Evolutionary conservation across 2,329 filamentous ascomycete species (phyloP).

Genomic region (Plectosphaerella plurivora): DNA sequence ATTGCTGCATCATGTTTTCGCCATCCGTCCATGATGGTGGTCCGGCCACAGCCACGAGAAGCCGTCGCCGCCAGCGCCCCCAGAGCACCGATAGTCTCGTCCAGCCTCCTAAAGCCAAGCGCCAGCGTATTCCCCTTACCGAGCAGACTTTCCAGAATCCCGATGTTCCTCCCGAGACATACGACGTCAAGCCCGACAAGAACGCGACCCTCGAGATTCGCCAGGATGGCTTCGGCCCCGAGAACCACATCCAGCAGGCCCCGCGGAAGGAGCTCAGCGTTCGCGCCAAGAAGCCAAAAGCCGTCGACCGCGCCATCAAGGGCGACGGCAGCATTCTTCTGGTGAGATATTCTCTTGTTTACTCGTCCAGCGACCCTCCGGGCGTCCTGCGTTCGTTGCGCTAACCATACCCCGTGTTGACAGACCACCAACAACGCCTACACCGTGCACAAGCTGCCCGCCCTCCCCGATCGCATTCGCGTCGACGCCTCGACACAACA

Average conservation of each 20-base stretch:
- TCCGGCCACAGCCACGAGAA: constrained; percentile 52
- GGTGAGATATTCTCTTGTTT: constrained; percentile 37
- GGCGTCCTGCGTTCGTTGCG: not conserved
- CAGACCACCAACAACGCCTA: constrained; percentile 84
- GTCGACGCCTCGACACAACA: constrained; percentile 58
- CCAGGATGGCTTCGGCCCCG: constrained; percentile 41
- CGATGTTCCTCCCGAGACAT: constrained; percentile 46
- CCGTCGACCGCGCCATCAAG: constrained; percentile 59
- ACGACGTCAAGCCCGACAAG: constrained; percentile 52
- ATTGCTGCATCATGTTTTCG: constrained; percentile 51
- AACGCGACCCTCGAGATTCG: constrained; percentile 37
- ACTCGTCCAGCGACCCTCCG: not conserved
- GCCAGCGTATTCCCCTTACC: constrained; percentile 52
- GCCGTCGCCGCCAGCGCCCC: constrained; percentile 58
- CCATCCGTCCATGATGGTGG: constrained; percentile 46
- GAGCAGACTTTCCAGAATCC: constrained; percentile 54
- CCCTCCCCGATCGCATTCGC: constrained; percentile 73
- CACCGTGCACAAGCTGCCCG: constrained; percentile 77
- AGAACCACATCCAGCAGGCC: constrained; percentile 29
- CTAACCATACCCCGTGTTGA: constrained; percentile 7
- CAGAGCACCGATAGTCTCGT: constrained; percentile 48
- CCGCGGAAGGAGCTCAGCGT: constrained; percentile 52
- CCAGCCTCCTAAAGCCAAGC: constrained; percentile 60
- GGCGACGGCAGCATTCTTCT: constrained; percentile 64
- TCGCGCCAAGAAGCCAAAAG: constrained; percentile 58